Evolutionary conservation across 1,284 basidiomycete species (phyloP), one percentile per base, ranked within the genome.

Genomic region (Ustilago shanxiensis): DNA sequence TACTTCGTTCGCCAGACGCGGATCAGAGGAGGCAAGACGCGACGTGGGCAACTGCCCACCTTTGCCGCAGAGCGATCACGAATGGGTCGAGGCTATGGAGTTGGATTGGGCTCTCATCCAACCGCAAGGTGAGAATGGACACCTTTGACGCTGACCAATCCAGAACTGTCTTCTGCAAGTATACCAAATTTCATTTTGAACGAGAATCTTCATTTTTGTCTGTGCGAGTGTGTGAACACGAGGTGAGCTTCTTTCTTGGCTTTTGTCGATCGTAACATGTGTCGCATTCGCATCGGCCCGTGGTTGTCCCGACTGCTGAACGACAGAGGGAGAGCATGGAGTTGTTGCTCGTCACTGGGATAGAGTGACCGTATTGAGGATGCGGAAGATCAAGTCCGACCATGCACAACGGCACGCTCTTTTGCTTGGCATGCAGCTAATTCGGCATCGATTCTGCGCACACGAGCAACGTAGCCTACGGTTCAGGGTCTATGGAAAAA

Each of bases 11-110:
- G 66, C 69, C 0, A 35, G 69, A 20, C 51, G 69, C 28, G 62
- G 61, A 8, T 68, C 65, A 14, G 65, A 54, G 18, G 62, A 66
- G 24, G 60, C 65, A n/a, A 55, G 49, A 1, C 8, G 37, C 39
- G 74, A 72, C 49, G 61, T 71, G 2, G 74, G 69, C 45, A 77
- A 77, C 33, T 68, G 69, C 16, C 74, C 70, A 20, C 69, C 69
- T 2, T 31, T 72, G 59, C 74, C 74, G 7, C 54, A 53, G 28
- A 60, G 51, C 57, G 69, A 77, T 22, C 47, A 55, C 7, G 74
- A 77, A 35, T 77, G 74, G 74, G 45, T 77, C 26, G 74, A 77
- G 28, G 74, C 63, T 6, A 72, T 77, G 66, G 74, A 77, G 22
- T 49, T 77, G 28, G 70, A 72, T 35, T 77, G 74, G 74, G 65